These are phyloP conservation scores for Ceratocystis destructans DNA, from an alignment of 2,329 filamentous ascomycete genomes.

Conservation along the genomic window DNA sequence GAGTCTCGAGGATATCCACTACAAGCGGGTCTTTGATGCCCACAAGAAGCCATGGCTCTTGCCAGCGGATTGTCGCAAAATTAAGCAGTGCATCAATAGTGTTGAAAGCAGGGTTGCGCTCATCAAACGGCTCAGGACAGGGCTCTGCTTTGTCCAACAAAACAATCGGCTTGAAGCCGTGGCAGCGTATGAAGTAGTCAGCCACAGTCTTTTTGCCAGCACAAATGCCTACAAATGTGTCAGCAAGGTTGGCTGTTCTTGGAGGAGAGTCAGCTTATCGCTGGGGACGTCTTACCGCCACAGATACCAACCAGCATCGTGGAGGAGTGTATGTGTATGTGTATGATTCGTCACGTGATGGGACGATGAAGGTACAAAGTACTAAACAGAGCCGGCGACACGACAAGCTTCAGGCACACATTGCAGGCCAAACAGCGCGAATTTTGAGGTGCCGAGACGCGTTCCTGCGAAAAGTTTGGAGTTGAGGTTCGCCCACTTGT, in stretches of 20 bases:
- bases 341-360: neutral
- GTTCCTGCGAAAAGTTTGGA: neutral
- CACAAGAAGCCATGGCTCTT: constrained; percentile 69
- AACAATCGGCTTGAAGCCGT: constrained; percentile 64
- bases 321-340: neutral
- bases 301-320: constrained; percentile 66
- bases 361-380: no score
- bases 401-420: no score
- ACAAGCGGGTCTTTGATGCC: constrained; percentile 61
- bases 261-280: constrained; percentile 12
- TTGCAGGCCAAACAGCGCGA: neutral
- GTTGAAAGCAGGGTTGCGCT: constrained; percentile 35
- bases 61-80: constrained; percentile 76
- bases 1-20: constrained; percentile 59
- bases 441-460: constrained; percentile 15
- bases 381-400: no score
- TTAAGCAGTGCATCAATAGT: constrained; percentile 58
- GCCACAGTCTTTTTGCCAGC: constrained; percentile 85
- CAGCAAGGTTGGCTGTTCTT: neutral
- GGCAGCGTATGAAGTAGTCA: constrained; percentile 69
- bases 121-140: constrained; percentile 46
- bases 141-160: constrained; percentile 29
- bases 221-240: constrained; percentile 56
- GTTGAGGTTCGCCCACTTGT: neutral
- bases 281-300: constrained; percentile 39